phyloP scores from a whole-genome alignment of 2,329 filamentous ascomycete genomes.

The Iodosphaeria phyllophila region DNA sequence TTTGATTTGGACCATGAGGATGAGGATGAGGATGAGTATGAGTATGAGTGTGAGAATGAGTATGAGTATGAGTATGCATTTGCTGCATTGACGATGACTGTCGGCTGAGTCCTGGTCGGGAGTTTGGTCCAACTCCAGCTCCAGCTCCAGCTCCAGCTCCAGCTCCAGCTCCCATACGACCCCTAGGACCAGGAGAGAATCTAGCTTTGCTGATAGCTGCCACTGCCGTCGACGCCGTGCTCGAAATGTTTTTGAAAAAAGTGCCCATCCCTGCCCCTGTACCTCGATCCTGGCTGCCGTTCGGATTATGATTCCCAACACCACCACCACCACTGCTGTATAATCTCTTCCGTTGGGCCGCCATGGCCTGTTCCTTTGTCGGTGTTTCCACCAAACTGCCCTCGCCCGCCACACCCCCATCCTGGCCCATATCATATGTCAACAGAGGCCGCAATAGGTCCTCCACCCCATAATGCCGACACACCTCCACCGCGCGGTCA shows the following conservation, averaged over 20 bases:
- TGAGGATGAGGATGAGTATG: no score
- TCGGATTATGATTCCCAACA: no score
- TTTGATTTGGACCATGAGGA: no score
- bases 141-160: no score
- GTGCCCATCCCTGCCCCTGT: slow-evolving; percentile 55
- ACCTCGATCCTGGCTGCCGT: slow-evolving; percentile 46
- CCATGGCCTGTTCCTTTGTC: slow-evolving; percentile 98
- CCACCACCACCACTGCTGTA: slow-evolving; percentile 54
- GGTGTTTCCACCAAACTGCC: slow-evolving; percentile 81
- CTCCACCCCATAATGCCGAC: slow-evolving; percentile 61
- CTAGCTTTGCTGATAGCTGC: slow-evolving; percentile 93
- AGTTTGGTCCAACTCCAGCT: no score
- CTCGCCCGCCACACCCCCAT: slow-evolving; percentile 51
- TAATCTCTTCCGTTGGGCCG: slow-evolving; percentile 77
- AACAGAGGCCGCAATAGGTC: slow-evolving; percentile 56
- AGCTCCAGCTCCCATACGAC: slow-evolving; percentile 42
- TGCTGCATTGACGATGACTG: slow-evolving; percentile 55
- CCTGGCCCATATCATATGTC: slow-evolving; percentile 64
- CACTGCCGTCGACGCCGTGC: slow-evolving; percentile 79
- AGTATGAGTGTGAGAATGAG: no score
- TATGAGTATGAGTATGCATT: no score
- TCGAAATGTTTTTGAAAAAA: slow-evolving; percentile 94
- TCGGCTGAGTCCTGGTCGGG: slow-evolving; percentile 50
- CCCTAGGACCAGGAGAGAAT: slow-evolving; percentile 62
- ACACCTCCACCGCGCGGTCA: slow-evolving; percentile 80